Evolutionary conservation across 345 rosid genomes (phyloP).

Genomic region (Lumnitzera racemosa): DNA sequence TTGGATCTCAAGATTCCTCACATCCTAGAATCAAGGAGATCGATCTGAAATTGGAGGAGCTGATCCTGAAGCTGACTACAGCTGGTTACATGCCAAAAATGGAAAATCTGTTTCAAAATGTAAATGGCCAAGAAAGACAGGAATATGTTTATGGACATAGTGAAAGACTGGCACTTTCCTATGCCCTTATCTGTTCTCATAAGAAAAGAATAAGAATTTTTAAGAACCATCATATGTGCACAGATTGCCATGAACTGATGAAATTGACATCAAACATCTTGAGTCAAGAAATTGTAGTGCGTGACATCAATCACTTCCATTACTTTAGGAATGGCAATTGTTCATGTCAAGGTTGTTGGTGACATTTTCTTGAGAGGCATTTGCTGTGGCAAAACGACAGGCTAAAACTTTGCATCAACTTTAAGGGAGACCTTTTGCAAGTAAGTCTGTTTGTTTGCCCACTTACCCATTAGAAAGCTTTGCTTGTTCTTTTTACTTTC

Average conservation of each 20-base stretch:
- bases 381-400: too few relatives aligned
- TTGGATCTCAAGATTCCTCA: constrained; percentile 6
- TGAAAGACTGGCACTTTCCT: constrained; percentile 8
- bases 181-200: background rate
- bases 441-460: too few relatives aligned
- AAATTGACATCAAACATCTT: constrained; percentile 2
- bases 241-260: constrained; percentile 10
- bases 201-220: constrained; percentile 9
- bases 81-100: constrained; percentile 3
- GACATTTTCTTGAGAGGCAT: background rate
- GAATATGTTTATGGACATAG: constrained; percentile 8
- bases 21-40: constrained; percentile 5
- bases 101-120: constrained; percentile 6
- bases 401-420: too few relatives aligned
- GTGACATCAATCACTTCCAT: constrained; percentile 5
- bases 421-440: too few relatives aligned
- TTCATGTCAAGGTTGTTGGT: constrained; percentile 4
- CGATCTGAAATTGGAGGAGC: constrained; percentile 4
- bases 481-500: too few relatives aligned
- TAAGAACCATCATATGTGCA: constrained; percentile 6
- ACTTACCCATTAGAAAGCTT: too few relatives aligned
- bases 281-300: constrained; percentile 3
- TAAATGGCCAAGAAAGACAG: constrained; percentile 1
- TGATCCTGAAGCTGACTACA: background rate
- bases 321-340: constrained; percentile 6